A percentile compares a stretch with the other conserved stretches of the same genome.
Evolutionary conservation across 805 yeast species (phyloP).

Genomic region (Metschnikowia gelsemii): DNA sequence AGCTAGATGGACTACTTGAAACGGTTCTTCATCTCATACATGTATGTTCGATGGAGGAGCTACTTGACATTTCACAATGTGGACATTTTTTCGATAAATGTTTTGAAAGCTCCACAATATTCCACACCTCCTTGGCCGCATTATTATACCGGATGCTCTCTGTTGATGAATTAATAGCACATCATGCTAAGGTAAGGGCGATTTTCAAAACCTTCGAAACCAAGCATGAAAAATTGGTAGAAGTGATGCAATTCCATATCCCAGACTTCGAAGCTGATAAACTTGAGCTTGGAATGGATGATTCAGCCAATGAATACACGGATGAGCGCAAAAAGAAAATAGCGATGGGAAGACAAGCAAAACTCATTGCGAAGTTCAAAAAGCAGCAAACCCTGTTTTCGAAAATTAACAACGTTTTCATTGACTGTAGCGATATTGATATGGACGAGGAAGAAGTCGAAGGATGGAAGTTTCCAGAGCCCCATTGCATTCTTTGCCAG

Average conservation of each 20-base stretch:
- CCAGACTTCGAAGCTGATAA: conserved; percentile 26
- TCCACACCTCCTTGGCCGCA: conserved; percentile 38
- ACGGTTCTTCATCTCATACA: conserved; percentile 68
- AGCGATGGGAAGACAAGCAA: conserved; percentile 69
- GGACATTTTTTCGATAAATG: conserved; percentile 34
- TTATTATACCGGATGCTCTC: conserved; percentile 39
- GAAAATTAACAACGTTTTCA: conserved; percentile 43
- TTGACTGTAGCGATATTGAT: conserved; percentile 42
- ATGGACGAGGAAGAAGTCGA: conserved; percentile 39
- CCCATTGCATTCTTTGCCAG: conserved; percentile 79
- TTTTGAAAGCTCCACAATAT: conserved; percentile 24
- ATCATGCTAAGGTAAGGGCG: conserved; percentile 57
- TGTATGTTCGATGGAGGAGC: conserved; percentile 42
- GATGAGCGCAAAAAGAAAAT: conserved; percentile 59
- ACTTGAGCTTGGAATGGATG: conserved; percentile 21
- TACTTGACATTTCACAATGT: conserved; percentile 27
- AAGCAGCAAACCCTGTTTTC: conserved; percentile 78
- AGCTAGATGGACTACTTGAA: conserved; percentile 56
- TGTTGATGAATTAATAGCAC: conserved; percentile 39
- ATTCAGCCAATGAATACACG: conserved; percentile 32
- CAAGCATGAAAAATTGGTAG: conserved; percentile 24
- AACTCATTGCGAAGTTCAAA: conserved; percentile 74
- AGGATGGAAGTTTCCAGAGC: conserved; percentile 69
- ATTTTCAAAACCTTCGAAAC: conserved; percentile 42
- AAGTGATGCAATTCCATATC: conserved; percentile 22